Base-by-base conservation (phyloP, 139 green algal species). In the Chlorella vulgaris region DNA sequence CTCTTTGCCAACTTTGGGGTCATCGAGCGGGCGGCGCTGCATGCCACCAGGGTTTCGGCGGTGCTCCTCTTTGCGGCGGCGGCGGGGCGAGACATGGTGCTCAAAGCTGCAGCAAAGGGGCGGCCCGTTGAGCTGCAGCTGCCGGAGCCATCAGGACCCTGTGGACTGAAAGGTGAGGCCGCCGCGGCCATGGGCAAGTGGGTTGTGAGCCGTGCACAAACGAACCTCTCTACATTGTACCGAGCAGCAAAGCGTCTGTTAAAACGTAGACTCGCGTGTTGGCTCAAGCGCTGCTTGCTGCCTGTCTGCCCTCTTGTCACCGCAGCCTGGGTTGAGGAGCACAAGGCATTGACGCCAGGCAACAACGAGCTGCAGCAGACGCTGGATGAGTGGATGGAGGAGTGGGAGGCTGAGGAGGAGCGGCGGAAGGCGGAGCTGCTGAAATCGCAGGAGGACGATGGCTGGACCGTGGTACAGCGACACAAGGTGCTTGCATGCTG, bases 391-490 rank as follows among this genome's bases (percentile, higher is more conserved):
- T 96, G 92, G 91, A 89, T 91, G 74, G 90, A 86, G 21, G 69
- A 82, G 4, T 89, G 87, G 85, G 93, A 96, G 53, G 87, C 69
- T 35, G 83, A 83, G 35, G 89, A 94, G 74, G 86, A 82, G 69
- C 35, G 42, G 8, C 67, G 80, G 74, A 79, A 69, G 33, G 76
- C 84, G 33, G 66, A 76, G 58, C 85, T 85, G 75, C 77, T 85
- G 74, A 69, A 38, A 83, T 88, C 68, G 83, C 91, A 88, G 77
- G 85, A 71, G 28, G 92, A 90, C 26, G 92, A 96, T 43, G 93
- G 93, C 15, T 96, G 93, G 93, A 96, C 93, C 2, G 90, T 96
- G 42, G 93, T 96, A n/a, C 80, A 89, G 74, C 88, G 92, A 24
- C 86, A 85, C 69, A 95, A 94, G 89, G 91, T 91, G 15, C n/a